Base-by-base conservation (phyloP, 805 yeast species). In the Lipomyces yamadae region DNA sequence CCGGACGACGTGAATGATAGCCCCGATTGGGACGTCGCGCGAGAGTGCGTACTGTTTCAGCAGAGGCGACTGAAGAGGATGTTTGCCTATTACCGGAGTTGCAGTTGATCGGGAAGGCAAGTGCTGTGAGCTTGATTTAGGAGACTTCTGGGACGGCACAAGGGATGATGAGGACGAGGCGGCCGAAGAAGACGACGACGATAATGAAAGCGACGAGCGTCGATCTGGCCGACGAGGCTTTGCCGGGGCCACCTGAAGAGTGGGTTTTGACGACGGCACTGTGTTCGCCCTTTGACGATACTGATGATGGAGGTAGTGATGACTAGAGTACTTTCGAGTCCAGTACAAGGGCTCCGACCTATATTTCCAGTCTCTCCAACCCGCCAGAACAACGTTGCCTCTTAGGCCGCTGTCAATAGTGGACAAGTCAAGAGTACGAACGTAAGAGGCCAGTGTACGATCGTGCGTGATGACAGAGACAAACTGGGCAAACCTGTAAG, bases 311-410 rank as follows among this genome's bases (percentile, higher is more conserved):
- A 69, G 59, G n/a, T 70, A 66, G 42, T 57, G 58, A 6, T 56
- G 66, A 2, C 18, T 35, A 29, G 58, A 3, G 45, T 64, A 62
- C 42, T 64, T 64, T 56, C 70, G 64, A 15, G 58, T 55, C 70
- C 67, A 65, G 56, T 68, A 69, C 30, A 69, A 56, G 0, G 94
- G 91, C 76, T 89, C 92, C 61, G 84, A 84, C 68, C 91, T 83
- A 73, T 83, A 88, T 73, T 91, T 89, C 96, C 97, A 92, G 76
- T 92, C 97, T 75, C 97, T 83, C 97, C 97, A 92, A 8, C 94
- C 89, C 0, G 97, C 97, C 60, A 84, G 77, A 53, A 70, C 69
- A 32, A 56, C 61, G 29, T 60, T 45, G 18, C 69, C 73, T 13
- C 55, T 60, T 24, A 65, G 34, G 48, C 72, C 42, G 52, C 61